These are phyloP conservation scores for Hygrophorus russula DNA, from an alignment of 768 basidiomycete species.

Conservation along the genomic window DNA sequence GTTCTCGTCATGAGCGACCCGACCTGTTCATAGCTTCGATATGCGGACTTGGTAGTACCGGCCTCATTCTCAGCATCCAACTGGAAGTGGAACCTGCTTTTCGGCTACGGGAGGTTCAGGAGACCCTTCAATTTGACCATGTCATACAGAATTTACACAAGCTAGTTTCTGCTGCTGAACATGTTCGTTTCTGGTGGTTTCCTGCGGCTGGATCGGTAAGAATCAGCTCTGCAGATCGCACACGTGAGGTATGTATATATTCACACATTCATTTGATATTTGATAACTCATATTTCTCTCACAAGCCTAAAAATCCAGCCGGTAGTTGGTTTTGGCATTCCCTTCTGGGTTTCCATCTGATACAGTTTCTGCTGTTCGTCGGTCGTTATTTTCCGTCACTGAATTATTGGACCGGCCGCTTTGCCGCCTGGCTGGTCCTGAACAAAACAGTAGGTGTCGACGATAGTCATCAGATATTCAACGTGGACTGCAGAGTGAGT, in stretches of 20 bases:
- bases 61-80: constrained; percentile 70
- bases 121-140: constrained; percentile 50
- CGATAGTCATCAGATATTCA: constrained; percentile 77
- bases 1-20: constrained; percentile 47
- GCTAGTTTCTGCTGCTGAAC: constrained; percentile 58
- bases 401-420: constrained; percentile 51
- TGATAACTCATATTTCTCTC: constrained; percentile 4
- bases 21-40: constrained; percentile 86
- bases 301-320: constrained; percentile 42
- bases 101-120: constrained; percentile 63
- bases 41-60: constrained; percentile 86
- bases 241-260: constrained; percentile 45
- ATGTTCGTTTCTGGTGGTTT: constrained; percentile 95
- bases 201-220: constrained; percentile 66
- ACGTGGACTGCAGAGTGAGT: constrained; percentile 85
- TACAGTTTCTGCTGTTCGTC: constrained; percentile 77
- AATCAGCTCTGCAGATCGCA: constrained; percentile 65
- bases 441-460: constrained; percentile 51
- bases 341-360: constrained; percentile 66
- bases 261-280: neutral
- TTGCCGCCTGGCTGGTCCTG: constrained; percentile 60
- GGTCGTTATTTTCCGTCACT: constrained; percentile 53
- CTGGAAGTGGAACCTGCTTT: constrained; percentile 78
- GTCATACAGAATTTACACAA: constrained; percentile 44
- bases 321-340: constrained; percentile 59